These are phyloP conservation scores for Globisporangium carolinianum DNA, from an alignment of 352 stramenopile genomes.

Conservation along the genomic window DNA sequence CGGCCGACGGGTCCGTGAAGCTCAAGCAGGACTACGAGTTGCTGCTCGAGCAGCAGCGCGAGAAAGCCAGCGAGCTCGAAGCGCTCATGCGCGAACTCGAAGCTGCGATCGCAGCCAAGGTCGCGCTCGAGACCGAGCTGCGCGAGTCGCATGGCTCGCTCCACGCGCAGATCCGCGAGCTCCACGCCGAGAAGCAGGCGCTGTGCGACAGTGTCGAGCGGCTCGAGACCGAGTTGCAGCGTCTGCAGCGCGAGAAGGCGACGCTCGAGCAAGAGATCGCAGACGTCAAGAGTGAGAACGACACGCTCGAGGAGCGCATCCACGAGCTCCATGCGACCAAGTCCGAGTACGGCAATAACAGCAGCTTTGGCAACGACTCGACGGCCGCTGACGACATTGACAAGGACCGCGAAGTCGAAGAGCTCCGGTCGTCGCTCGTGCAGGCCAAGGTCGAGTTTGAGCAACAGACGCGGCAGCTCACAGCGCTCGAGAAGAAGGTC, in stretches of 20 bases:
- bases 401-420: conserved; percentile 46
- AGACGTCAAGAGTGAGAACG: conserved; percentile 48
- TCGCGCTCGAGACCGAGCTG: conserved; percentile 16
- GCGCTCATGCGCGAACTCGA: conserved; percentile 21
- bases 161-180: conserved; percentile 7
- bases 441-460: conserved; percentile 49
- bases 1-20: conserved; percentile 45
- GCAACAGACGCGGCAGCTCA: conserved; percentile 48
- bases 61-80: conserved; percentile 28
- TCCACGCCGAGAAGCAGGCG: conserved; percentile 13
- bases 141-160: conserved; percentile 11
- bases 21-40: conserved; percentile 57
- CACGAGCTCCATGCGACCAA: conserved; percentile 33
- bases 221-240: conserved; percentile 21
- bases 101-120: conserved; percentile 20
- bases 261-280: conserved; percentile 30
- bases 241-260: conserved; percentile 32
- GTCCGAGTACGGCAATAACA: conserved; percentile 12
- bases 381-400: conserved; percentile 37
- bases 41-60: conserved; percentile 24
- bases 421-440: conserved; percentile 48
- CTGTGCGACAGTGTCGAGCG: conserved; percentile 9
- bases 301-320: conserved; percentile 53
- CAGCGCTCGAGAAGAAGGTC: conserved; percentile 47
- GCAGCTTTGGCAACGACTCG: conserved; percentile 13